Evolutionary conservation across 2,329 filamentous ascomycete species (phyloP).

Genomic region (Ampelomyces quisqualis): DNA sequence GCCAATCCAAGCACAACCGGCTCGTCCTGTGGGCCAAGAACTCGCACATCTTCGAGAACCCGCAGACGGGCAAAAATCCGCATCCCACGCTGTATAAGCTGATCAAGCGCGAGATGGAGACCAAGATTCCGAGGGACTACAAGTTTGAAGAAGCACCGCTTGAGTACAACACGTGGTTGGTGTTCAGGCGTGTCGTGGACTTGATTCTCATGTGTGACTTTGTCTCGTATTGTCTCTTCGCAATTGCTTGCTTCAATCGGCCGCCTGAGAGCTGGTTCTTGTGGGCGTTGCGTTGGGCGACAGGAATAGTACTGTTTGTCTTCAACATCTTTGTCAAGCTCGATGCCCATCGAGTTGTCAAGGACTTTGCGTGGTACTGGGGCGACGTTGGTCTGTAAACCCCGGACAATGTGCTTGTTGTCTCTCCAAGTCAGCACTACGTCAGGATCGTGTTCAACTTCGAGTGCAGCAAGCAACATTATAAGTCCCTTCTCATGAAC

Average conservation of each 20-base stretch:
- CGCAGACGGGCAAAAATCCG: conserved; percentile 76
- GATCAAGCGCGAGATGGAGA: conserved; percentile 86
- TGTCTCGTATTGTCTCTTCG: conserved; percentile 93
- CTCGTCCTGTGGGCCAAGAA: conserved; percentile 86
- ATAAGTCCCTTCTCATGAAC: too few relatives aligned
- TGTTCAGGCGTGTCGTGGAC: conserved; percentile 93
- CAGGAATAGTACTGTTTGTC: conserved; percentile 71
- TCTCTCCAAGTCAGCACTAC: too few relatives aligned
- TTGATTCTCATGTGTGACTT: conserved; percentile 99
- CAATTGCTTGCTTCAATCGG: conserved; percentile 77
- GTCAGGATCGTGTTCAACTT: not conserved
- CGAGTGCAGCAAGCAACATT: not conserved
- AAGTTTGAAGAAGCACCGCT: conserved; percentile 88
- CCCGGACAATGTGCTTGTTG: too few relatives aligned
- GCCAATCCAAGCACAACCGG: conserved; percentile 85
- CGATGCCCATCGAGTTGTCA: conserved; percentile 95
- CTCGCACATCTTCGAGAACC: conserved; percentile 82
- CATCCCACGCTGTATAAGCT: conserved; percentile 79
- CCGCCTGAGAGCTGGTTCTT: conserved; percentile 73
- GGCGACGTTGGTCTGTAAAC: not conserved
- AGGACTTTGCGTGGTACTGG: conserved; percentile 99
- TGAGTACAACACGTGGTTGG: conserved; percentile 98
- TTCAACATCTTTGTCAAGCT: conserved; percentile 67
- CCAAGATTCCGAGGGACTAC: conserved; percentile 93
- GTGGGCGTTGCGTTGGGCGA: conserved; percentile 72